Evolutionary conservation across 176 grass and related monocot genomes (phyloP), one percentile per base, ranked within the genome.

Genomic region (Avena insularis): DNA sequence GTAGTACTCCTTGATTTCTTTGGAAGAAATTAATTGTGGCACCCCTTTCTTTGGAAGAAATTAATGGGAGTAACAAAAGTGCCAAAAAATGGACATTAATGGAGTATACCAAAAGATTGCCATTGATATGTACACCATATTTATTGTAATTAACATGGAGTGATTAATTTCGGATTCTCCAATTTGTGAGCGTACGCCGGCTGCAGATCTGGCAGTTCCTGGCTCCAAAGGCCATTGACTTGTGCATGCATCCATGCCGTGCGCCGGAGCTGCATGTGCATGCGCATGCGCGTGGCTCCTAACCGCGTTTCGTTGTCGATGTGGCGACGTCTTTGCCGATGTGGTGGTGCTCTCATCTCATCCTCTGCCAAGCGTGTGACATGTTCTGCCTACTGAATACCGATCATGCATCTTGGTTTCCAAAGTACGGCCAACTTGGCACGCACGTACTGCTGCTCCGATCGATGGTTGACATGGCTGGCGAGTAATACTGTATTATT

Each of bases 211-310:
- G 70, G 73, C 69, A 75, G 51, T 54, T 71, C 25, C 27, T 75
- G 69, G 60, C 56, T 88, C 86, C 75, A 10, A 88, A 63, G 46
- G 82, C 38, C 82, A 75, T 83, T 82, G 90, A 91, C 90, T 85
- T 82, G 80, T 81, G 71, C 73, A 13, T 46, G 64, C 65, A 23
- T 69, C 67, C 58, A 74, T 74, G 36, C 36, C 4, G 29, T 29
- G 29, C 36, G 4, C 36, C 77, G 20, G 60, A 88, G 59, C 69
- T 78, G 88, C 84, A 64, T 82, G 43, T 47, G 84, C 84, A 76
- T 75, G 40, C 7, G 70, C 70, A 11, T 60, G 64, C 14, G 14
- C 64, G 71, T 71, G 79, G 51, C 13, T 57, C 14, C 17, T 49
- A 6, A 47, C 12, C 10, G 6, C 81, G 0, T 16, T 38, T 59